Evolutionary conservation across 106 monocot genomes (phyloP).

Genomic region (Narthecium ossifragum): DNA sequence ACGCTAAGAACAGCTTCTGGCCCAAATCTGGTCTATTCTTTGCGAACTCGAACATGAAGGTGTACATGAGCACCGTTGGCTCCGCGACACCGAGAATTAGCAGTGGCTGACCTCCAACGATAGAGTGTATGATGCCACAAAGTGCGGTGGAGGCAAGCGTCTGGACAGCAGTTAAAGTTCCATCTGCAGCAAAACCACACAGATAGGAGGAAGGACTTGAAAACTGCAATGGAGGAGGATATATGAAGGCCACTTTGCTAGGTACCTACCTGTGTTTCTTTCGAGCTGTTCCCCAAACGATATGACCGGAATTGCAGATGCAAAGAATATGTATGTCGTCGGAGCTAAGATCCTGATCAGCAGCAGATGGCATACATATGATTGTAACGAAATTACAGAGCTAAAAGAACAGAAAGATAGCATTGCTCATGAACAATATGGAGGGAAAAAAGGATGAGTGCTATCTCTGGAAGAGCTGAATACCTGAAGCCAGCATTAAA

Average conservation of each 20-base stretch:
- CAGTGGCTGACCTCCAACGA: slow-evolving; percentile 34
- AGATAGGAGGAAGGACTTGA: neutral
- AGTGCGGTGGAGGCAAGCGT: slow-evolving; percentile 37
- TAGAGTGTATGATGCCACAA: slow-evolving; percentile 38
- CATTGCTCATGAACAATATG: too few relatives aligned
- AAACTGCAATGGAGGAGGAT: neutral
- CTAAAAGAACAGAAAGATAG: too few relatives aligned
- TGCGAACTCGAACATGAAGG: slow-evolving; percentile 10
- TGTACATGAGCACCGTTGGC: slow-evolving; percentile 25
- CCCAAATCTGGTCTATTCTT: slow-evolving; percentile 29
- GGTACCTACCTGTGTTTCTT: slow-evolving; percentile 34
- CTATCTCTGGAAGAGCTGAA: too few relatives aligned
- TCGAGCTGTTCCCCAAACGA: slow-evolving; percentile 41
- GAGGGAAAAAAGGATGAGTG: too few relatives aligned
- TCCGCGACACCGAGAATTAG: slow-evolving; percentile 41
- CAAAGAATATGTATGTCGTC: slow-evolving; percentile 39
- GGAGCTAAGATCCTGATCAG: slow-evolving; percentile 43
- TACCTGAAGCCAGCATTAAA: too few relatives aligned
- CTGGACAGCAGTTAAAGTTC: slow-evolving; percentile 33
- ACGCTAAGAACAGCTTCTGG: slow-evolving; percentile 26
- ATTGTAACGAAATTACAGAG: too few relatives aligned
- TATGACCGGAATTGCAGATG: slow-evolving; percentile 43
- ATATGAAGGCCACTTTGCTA: too few relatives aligned
- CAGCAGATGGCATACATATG: too few relatives aligned
- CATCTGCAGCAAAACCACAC: slow-evolving; percentile 10